Evolutionary conservation across 192 early-diverging fungal genomes (phyloP), one percentile per base, ranked within the genome.

Genomic region (Coemansia sp.): DNA sequence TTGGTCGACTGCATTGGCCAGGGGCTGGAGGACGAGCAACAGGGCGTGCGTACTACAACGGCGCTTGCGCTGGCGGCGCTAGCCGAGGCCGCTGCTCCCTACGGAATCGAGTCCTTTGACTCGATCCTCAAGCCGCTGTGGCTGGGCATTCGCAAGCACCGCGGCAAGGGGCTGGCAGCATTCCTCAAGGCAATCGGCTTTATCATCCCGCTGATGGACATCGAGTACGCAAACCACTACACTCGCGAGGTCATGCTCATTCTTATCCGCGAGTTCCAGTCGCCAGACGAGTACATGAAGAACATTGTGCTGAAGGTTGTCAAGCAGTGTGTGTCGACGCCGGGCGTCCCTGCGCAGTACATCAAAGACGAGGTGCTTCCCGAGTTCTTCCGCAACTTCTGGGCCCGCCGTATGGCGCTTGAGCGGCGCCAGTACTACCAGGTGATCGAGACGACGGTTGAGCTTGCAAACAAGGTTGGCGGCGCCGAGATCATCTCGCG

Each of bases 181-280:
- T 98, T 99, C 85, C 85, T 99, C 67, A 97, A 98, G 76, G 96
- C 96, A n/a, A 94, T 98, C 71, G 98, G 98, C 33, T 98, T 92
- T 65, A 94, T 99, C 60, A 97, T 98, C 64, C 96, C 98, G 21
- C 83, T 99, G 53, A 98, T 99, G 95, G 95, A 96, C 66, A 86
- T 87, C 43, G 96, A 97, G 70, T 91, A 95, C 66, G 95, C 96
- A 51, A 94, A 93, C 76, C 90, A 92, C 73, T 95, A 95, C 78
- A 96, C 97, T 10, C 90, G 92, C 74, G 92, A 97, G 63, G 92
- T 96, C 41, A 94, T 99, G 95, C 73, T 88, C 7, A 92, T 92
- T 38, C 75, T 99, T 53, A 92, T 97, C 36, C 88, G 94, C 56
- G 96, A 99, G 71, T 98, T 99, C 85, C 92, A 96, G 75, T 93